Evolutionary conservation across 148 eudicot genomes (phyloP), one percentile per base, ranked within the genome.

Genomic region (Silene uniflora): DNA sequence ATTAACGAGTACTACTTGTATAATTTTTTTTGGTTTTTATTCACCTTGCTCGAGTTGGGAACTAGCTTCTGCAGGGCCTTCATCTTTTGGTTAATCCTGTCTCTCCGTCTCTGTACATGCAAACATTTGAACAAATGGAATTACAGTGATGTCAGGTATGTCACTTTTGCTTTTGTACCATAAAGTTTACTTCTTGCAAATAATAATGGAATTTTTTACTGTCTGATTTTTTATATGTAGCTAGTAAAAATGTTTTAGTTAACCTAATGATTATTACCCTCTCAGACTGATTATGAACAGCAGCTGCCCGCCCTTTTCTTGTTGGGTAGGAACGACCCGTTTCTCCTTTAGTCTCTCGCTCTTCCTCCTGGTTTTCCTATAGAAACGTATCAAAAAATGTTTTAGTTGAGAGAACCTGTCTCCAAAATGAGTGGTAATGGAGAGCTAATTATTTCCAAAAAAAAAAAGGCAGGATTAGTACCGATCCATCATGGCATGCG

Each of bases 31-130:
- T 12, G n/a, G n/a, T 14, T 10, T 69, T 47, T 68, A 32, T 56
- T 17, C 65, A 93, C 98, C 93, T 91, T 93, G 85, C 89, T 88
- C 75, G 98, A 92, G 81, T 91, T 91, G 49, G 98, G 98, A 72
- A 93, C 96, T 76, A 93, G 71, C 85, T 81, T 93, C 73, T 91
- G 98, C 63, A 93, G 81, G 63, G 91, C 89, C 83, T 89, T 93
- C 93, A 93, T 93, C 86, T 89, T 93, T 82, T 93, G 91, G 79
- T 93, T 93, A 79, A 93, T 93, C 75, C 93, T 79, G 59, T 93
- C 98, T 79, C 98, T 83, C 76, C 98, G 85, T 79, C 86, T 85
- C 96, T 93, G 75, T 44, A 75, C 55, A 68, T 21, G 35, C 65
- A 56, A 16, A 74, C 64, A 71, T 44, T 81, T 52, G 52, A 59